Base-by-base conservation (phyloP, 202 grass and related monocot species). In the Bolboschoenoplectus hybrid region DNA sequence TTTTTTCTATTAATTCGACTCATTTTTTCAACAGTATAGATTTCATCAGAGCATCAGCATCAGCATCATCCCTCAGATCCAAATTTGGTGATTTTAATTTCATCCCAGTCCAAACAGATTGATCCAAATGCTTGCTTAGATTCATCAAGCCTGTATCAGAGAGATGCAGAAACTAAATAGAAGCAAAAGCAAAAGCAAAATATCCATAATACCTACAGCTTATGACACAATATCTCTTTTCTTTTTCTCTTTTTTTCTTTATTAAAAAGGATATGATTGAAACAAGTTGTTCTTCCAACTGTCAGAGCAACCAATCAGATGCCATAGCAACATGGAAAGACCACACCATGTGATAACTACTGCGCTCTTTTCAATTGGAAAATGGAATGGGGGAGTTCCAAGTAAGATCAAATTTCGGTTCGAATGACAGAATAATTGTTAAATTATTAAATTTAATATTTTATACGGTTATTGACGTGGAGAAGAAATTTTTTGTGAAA, bases 51-150 rank as follows among this genome's bases (percentile, higher is more conserved):
- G 26, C 26, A 26, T 26, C 26, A 26, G 26, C 26, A 26, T 26
- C 26, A 26, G 26, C 26, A 26, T 26, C 26, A 26, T 26, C 26
- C 26, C 26, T 26, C 26, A 26, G 26, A 26, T 46, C 40, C 5
- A 19, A 72, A 16, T 49, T 20, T 73, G 14, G 40, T 47, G 26
- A 73, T 20, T 19, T 73, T 73, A 16, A 26, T 49, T 67, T 20
- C 17, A 73, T 73, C 17, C 17, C 10, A 73, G 49, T 47, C 43
- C 69, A 73, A 73, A 73, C 43, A 73, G 40, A 73, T 10, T 73
- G 2, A 19, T 74, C 71, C 46, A 74, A 34, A 51, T 35, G 20
- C 6, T 49, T 74, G 45, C 43, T 49, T 32, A 50, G 19, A 10
- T 19, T 51, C 4, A 35, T 51, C 4, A 35, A 74, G 71, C n/a